Evolutionary conservation across 2,329 filamentous ascomycete genomes (phyloP), one percentile per base, ranked within the genome.

Genomic region (Colletotrichum truncatum): DNA sequence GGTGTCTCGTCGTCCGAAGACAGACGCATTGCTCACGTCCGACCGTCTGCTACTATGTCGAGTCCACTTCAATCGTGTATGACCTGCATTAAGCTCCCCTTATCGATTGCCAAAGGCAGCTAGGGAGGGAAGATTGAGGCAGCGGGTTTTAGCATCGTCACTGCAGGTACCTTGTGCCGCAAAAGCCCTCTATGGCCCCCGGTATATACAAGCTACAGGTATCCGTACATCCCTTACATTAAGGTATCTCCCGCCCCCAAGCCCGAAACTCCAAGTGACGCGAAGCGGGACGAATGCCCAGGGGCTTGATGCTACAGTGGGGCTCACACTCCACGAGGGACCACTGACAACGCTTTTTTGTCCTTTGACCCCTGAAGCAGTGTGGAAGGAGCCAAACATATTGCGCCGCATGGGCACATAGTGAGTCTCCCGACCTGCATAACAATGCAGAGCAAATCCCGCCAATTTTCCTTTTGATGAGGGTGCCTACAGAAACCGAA

Each of bases 241-340:
- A 54, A 58, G 56, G 56, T 25, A 54, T 23, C 48, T 61, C 34
- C 56, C 56, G 62, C 56, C 57, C 48, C 49, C 41, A 43, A 65
- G 53, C 52, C 64, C 64, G 64, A 66, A 66, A 66, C 64, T 59
- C 28, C 43, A 66, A 49, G 60, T 66, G 53, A 66, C 52, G 52
- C 64, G 60, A 66, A 66, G 46, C 60, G 58, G 64, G 48, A 64
- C 64, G 48, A 60, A 41, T 38, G 32, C 12, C 46, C 60, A 64
- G 60, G 59, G 58, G 30, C 39, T 45, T 46, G 58, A 55, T 66
- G 63, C 16, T 55, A 56, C 28, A 51, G 63, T 66, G 63, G 63
- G 51, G 51, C 58, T n/a, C 16, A 16, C 23, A 26, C 25, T 38
- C 32, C 26, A 39, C n/a, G 14, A 54, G 54, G n/a, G 25, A 16